Evolutionary conservation across 306 rosid genomes (phyloP).

Genomic region (Senna siamea): DNA sequence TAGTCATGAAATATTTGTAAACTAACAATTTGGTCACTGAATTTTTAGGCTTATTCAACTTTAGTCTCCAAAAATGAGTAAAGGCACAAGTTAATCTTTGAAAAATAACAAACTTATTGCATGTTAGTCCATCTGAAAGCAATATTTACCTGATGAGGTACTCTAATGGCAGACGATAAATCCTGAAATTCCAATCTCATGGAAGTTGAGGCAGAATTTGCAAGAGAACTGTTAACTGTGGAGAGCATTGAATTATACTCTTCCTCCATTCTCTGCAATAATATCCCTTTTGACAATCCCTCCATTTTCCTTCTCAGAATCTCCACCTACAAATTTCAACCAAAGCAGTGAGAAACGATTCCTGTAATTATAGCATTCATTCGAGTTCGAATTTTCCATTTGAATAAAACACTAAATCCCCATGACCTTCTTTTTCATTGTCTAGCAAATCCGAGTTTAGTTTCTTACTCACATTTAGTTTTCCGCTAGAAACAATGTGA

Average conservation of each 20-base stretch:
- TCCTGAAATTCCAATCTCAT: constrained; percentile 58
- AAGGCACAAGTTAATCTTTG: too few species aligned
- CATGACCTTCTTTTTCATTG: background rate
- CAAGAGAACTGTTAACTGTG: constrained; percentile 55
- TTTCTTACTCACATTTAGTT: constrained; percentile 62
- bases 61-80: too few species aligned
- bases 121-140: background rate
- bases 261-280: constrained; percentile 85
- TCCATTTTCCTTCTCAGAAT: constrained; percentile 89
- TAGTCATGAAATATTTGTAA: constrained; percentile 6
- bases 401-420: too few species aligned
- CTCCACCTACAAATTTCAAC: constrained; percentile 64
- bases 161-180: constrained; percentile 46
- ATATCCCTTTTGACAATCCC: constrained; percentile 75
- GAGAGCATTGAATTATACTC: constrained; percentile 83
- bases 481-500: constrained; percentile 57
- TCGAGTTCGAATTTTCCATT: too few species aligned
- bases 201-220: constrained; percentile 67
- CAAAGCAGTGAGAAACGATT: background rate
- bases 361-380: too few species aligned
- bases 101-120: too few species aligned
- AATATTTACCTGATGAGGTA: constrained; percentile 50
- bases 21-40: background rate
- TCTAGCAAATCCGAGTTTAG: background rate
- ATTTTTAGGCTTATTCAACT: background rate